phyloP scores from a whole-genome alignment of 2,329 filamentous ascomycete genomes.

The Ampelomyces quisqualis region DNA sequence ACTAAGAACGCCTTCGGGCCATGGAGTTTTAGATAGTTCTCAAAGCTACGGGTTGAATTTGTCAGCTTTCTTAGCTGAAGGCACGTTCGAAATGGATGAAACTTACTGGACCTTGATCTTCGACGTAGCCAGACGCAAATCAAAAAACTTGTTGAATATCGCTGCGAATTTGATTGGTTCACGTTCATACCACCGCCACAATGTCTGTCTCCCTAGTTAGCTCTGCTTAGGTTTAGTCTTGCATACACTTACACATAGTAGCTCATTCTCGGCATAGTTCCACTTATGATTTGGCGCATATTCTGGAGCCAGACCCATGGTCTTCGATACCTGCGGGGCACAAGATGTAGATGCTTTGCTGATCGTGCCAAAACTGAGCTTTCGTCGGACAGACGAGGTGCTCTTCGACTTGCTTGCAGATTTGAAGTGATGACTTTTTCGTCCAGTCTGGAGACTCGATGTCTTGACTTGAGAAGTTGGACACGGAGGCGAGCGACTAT shows the following conservation, averaged over 20 bases:
- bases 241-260: background rate
- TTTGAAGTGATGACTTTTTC: background rate
- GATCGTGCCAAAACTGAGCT: background rate
- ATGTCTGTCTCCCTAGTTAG: too few relatives aligned
- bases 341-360: background rate
- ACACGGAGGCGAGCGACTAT: background rate
- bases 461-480: background rate
- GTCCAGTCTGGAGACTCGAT: background rate
- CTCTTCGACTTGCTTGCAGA: background rate
- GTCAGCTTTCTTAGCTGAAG: background rate
- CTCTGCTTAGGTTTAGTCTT: background rate
- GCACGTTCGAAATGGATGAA: background rate
- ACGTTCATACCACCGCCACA: constrained; percentile 12
- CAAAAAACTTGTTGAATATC: constrained; percentile 13
- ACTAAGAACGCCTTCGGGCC: constrained; percentile 7
- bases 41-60: constrained; percentile 1
- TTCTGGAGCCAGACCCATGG: background rate
- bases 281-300: constrained; percentile 2
- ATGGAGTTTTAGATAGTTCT: constrained; percentile 6
- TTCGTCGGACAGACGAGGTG: background rate
- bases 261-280: constrained; percentile 7
- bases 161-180: background rate
- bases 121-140: background rate
- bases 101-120: constrained; percentile 3
- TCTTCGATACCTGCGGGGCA: background rate